These are phyloP conservation scores for Nannochloropsis salina DNA, from an alignment of 108 stramenopile genomes.

Conservation along the genomic window DNA sequence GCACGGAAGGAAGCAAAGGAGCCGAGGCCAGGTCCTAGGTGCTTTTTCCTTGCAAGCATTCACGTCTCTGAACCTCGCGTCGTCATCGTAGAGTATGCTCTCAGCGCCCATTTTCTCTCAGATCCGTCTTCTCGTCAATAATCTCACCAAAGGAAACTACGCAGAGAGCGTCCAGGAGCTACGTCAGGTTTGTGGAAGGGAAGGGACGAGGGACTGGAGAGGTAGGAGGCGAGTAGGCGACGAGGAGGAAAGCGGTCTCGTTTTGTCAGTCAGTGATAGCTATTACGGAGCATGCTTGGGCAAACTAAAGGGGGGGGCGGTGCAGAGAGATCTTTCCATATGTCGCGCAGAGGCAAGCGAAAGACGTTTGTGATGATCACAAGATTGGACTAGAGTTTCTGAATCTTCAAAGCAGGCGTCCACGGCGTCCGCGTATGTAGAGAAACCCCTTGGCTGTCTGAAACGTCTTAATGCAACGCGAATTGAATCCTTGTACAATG, in stretches of 20 bases:
- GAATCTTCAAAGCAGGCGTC: background rate
- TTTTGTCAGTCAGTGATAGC: too few relatives aligned
- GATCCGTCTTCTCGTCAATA: background rate
- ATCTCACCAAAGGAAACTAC: background rate
- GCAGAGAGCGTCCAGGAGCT: background rate
- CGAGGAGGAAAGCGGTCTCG: background rate
- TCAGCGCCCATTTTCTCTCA: background rate
- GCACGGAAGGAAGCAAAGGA: too few relatives aligned
- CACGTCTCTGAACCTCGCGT: too few relatives aligned
- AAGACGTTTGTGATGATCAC: background rate
- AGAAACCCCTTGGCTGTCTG: background rate
- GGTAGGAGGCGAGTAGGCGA: background rate
- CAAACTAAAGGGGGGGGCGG: background rate
- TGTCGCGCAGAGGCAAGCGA: background rate
- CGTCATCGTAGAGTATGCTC: background rate
- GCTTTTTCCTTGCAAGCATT: too few relatives aligned
- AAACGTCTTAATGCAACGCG: background rate
- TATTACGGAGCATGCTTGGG: too few relatives aligned
- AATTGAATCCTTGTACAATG: too few relatives aligned
- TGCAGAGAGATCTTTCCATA: background rate
- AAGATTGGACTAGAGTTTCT: constrained; percentile 20
- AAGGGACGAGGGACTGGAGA: background rate
- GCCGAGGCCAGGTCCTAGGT: too few relatives aligned
- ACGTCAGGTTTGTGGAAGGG: background rate
- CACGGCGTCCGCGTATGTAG: constrained; percentile 6